Evolutionary conservation across 805 yeast species (phyloP).

Genomic region (Kuraishia piskuri): DNA sequence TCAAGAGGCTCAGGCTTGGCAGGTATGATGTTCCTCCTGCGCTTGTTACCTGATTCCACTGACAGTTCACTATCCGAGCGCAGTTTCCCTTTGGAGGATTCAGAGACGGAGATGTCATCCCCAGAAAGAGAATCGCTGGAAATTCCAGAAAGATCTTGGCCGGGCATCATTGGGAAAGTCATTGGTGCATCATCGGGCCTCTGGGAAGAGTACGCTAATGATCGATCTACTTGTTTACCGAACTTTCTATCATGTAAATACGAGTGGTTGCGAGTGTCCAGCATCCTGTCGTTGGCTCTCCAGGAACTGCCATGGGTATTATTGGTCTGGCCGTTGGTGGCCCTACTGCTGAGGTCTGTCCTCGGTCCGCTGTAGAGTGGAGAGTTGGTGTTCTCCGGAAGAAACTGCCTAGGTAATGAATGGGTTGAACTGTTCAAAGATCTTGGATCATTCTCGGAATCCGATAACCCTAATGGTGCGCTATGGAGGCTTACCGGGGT

Average conservation of each 20-base stretch:
- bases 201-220: neutral
- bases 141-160: too few relatives aligned
- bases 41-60: neutral
- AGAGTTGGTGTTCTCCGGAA: too few relatives aligned
- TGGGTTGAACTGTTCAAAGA: neutral
- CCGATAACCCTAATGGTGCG: neutral
- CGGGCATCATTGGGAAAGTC: too few relatives aligned
- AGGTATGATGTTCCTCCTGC: neutral
- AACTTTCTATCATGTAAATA: too few relatives aligned
- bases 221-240: neutral
- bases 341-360: too few relatives aligned
- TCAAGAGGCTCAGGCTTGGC: neutral
- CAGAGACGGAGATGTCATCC: too few relatives aligned
- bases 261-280: neutral
- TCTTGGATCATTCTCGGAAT: neutral
- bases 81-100: too few relatives aligned
- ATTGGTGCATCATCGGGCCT: neutral
- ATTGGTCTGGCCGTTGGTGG: too few relatives aligned
- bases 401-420: neutral
- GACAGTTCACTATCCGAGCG: too few relatives aligned
- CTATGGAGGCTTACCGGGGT: neutral
- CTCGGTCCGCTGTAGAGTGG: too few relatives aligned
- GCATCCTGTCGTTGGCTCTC: neutral
- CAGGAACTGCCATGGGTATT: too few relatives aligned
- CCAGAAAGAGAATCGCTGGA: too few relatives aligned